Evolutionary conservation across 2,329 filamentous ascomycete species (phyloP), one percentile per base, ranked within the genome.

Genomic region (Cladosporium halotolerans): DNA sequence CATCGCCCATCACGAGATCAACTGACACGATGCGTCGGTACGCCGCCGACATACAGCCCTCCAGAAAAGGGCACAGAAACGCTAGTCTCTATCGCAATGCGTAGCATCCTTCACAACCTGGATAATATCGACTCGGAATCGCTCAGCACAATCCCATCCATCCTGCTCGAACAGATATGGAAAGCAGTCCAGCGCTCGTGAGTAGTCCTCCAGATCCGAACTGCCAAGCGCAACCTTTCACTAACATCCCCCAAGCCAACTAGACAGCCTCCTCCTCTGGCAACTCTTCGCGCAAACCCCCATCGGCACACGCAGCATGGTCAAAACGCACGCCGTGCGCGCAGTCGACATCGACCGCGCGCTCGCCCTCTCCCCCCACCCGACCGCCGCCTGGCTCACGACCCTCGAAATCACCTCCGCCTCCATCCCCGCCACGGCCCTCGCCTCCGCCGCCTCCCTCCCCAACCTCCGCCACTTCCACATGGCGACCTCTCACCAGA

Each of bases 381-480:
- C 45, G 10, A 14, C 57, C 4, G 55, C 56, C 44, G 53, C 53
- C 11, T 65, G 63, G 63, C 32, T 64, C 11, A 59, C 57, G 23
- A 58, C 53, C 3, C 39, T 65, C 1, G 34, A 53, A 16, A 45
- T 46, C 8, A 18, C 39, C 2, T 19, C 33, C 7, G 34, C 56
- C 23, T 19, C 46, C 13, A 41, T 19, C 9, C 40, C 42, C 7
- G 1, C 19, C 10, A 45, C 38, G 4, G 57, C 59, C 11, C 34
- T 62, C 3, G 4, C 54, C 7, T 16, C 44, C 13, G 31, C 62
- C 9, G 41, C 58, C 10, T 32, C 54, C 34, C 33, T 64, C 10
- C 19, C 23, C 7, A 59, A 56, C 36, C 11, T 59, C 4, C 53
- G 57, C 14, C 56, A 45, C n/a, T 23, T 65, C 11, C 19, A 50